These are phyloP conservation scores for Populus simonii DNA, from an alignment of 345 rosid genomes.

Conservation along the genomic window DNA sequence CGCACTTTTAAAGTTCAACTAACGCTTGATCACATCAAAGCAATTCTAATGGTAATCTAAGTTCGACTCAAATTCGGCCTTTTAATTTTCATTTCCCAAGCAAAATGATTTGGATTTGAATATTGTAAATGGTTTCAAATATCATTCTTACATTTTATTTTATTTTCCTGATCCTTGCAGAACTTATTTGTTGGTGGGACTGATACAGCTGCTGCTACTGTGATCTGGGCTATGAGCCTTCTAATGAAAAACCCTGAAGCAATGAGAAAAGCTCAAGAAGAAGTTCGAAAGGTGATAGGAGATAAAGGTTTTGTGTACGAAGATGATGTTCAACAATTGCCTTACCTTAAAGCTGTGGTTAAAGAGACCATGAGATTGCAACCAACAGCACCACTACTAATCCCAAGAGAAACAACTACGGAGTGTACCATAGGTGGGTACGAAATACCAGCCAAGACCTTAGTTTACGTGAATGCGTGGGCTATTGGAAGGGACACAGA, in stretches of 20 bases:
- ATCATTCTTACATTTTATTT: too few relatives aligned
- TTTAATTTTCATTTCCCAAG: not conserved
- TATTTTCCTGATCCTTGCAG: not conserved
- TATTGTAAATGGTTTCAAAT: too few relatives aligned
- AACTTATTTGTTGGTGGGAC: not conserved
- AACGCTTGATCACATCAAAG: conserved; percentile 49
- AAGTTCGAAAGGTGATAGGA: not conserved
- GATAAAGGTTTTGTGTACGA: conserved; percentile 1
- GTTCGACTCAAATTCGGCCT: not conserved
- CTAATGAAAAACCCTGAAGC: not conserved
- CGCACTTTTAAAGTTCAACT: conserved; percentile 21
- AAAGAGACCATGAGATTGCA: not conserved
- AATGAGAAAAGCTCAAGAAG: not conserved
- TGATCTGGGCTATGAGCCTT: not conserved
- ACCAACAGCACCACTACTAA: not conserved
- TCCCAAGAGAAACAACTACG: too few relatives aligned
- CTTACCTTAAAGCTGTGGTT: not conserved
- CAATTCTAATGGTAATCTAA: conserved; percentile 39
- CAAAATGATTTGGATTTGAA: too few relatives aligned
- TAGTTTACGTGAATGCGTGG: not conserved
- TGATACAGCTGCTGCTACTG: conserved; percentile 1
- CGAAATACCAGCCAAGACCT: not conserved
- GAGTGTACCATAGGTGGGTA: not conserved
- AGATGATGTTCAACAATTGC: not conserved
- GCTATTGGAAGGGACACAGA: not conserved